Evolutionary conservation across 345 rosid species (phyloP), one percentile per base, ranked within the genome.

Genomic region (Hibiscus tridactylites): DNA sequence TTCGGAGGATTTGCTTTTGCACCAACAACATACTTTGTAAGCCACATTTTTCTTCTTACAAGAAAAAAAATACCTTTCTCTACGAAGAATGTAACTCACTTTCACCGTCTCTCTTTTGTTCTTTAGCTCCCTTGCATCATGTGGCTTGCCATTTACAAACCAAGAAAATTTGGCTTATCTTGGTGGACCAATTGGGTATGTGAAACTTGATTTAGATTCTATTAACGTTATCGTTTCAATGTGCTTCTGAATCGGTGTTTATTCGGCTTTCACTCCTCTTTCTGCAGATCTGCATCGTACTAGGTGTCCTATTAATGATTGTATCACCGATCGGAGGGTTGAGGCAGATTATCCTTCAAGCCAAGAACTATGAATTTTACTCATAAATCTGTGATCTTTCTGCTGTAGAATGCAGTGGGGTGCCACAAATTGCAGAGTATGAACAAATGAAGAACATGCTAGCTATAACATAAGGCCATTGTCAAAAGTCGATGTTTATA

Each of bases 1-100:
- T 88, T 90, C 5, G 93, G 96, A 65, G 96, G 96, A 78, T 90
- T 90, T 63, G 91, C 91, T 69, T 90, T 90, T 77, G 96, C 93
- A 21, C 93, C 93, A n/a, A 90, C 96, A 10, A 83, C 96, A 61
- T 90, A 88, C 73, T 88, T 79, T 59, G 96, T 90, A 83, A 87
- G 93, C 47, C 37, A 62, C 49, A 26, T 31, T 37, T 5, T 13
- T 35, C 6, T 16, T 44, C 61, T 12, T 67, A 15, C 17, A 2
- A 29, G 6, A 56, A 56, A 28, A 26, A 5, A 56, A 6, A 42
- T 6, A 17, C 6, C 7, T 3, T 65, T 64, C 26, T 62, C 9
- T n/a, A 17, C 37, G 7, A 9, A 39, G 29, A 64, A 19, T 3
- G 9, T 17, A n/a, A 16, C 42, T 24, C 19, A 59, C 26, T 24